These are phyloP conservation scores for Xylaria sp. DNA, from an alignment of 2,329 filamentous ascomycete species.

Conservation along the genomic window DNA sequence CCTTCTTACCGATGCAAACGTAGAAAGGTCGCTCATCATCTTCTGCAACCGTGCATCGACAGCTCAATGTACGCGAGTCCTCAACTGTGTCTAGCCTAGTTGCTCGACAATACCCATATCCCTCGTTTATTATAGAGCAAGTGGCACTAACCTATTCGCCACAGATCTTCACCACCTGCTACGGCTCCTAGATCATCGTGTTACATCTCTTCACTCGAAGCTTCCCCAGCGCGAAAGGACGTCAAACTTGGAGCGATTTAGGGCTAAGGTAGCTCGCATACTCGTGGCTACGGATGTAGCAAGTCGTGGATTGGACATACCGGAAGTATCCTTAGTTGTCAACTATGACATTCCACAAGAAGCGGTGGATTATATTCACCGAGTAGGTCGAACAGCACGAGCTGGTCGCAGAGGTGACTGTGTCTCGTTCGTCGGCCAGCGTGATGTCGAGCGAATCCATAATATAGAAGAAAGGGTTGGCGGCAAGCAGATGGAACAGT, in stretches of 20 bases:
- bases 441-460: slow-evolving; percentile 89
- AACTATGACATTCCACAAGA: slow-evolving; percentile 98
- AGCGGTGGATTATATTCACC: slow-evolving; percentile 96
- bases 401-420: slow-evolving; percentile 85
- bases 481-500: slow-evolving; percentile 81
- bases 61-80: slow-evolving; percentile 66
- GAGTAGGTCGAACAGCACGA: slow-evolving; percentile 93
- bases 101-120: background rate
- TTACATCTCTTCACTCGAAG: slow-evolving; percentile 89
- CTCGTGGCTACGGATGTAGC: slow-evolving; percentile 96
- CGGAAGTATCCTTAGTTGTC: slow-evolving; percentile 86
- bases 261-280: slow-evolving; percentile 86
- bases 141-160: slow-evolving; percentile 8
- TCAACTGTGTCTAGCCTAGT: background rate
- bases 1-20: slow-evolving; percentile 80
- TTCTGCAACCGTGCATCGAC: slow-evolving; percentile 95
- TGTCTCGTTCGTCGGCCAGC: slow-evolving; percentile 89
- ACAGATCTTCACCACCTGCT: slow-evolving; percentile 84
- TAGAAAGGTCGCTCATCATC: slow-evolving; percentile 82
- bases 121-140: background rate
- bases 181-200: slow-evolving; percentile 84
- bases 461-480: slow-evolving; percentile 85
- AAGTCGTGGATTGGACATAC: slow-evolving; percentile 93
- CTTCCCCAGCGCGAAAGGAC: slow-evolving; percentile 86
- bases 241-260: slow-evolving; percentile 90